phyloP scores from a whole-genome alignment of 2,329 filamentous ascomycete species.

The Pyricularia pennisetigena region DNA sequence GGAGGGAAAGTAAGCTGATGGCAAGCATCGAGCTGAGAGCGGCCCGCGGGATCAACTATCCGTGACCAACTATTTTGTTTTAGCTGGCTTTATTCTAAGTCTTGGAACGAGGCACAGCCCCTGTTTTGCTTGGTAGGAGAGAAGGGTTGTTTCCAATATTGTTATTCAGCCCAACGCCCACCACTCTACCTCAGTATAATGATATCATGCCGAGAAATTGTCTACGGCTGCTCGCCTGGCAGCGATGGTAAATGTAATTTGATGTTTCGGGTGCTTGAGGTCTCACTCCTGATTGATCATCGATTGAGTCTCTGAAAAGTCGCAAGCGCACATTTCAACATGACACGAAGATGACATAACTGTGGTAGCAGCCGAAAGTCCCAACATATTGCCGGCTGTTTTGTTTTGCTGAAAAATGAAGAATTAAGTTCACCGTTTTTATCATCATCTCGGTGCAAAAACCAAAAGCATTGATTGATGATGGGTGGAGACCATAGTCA shows the following conservation, averaged over 20 bases:
- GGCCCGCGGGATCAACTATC: not conserved
- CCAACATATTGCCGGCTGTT: no score
- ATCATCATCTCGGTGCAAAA: no score
- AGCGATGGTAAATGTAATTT: no score
- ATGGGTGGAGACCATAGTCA: not conserved
- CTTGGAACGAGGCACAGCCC: not conserved
- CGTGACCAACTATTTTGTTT: not conserved
- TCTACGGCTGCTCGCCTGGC: no score
- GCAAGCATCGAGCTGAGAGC: not conserved
- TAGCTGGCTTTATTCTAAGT: not conserved
- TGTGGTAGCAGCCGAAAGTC: no score
- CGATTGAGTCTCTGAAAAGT: no score
- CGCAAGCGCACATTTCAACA: no score
- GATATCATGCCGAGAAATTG: not conserved
- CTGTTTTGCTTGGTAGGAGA: not conserved
- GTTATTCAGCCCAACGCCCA: not conserved
- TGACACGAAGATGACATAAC: no score
- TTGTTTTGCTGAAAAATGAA: no score
- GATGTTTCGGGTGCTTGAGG: no score
- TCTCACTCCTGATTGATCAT: no score
- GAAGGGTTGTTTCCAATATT: not conserved
- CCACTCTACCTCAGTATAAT: not conserved
- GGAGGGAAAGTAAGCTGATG: not conserved
- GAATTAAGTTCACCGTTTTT: no score
- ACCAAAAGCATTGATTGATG: not conserved